Evolutionary conservation across 345 rosid species (phyloP).

Genomic region (Psidium guajava): DNA sequence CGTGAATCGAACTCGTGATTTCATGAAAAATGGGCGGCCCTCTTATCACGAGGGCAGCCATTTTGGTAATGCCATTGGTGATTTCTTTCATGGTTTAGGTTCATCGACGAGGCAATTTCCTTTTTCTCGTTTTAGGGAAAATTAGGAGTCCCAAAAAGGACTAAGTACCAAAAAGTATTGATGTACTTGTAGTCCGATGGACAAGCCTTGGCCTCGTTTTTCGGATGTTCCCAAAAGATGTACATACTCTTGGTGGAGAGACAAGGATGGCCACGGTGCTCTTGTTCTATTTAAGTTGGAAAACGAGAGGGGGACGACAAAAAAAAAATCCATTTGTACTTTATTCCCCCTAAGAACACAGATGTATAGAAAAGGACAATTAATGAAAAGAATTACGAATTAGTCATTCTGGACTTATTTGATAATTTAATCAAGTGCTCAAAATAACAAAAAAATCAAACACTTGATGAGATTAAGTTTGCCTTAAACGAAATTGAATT

Average conservation of each 20-base stretch:
- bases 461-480: not conserved
- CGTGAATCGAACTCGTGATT: not conserved
- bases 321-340: not conserved
- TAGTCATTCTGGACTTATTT: not conserved
- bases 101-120: not conserved
- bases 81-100: not conserved
- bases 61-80: not conserved
- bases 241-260: not conserved
- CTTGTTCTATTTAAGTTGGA: not conserved
- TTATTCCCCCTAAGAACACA: not conserved
- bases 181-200: not conserved
- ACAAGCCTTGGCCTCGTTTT: not conserved
- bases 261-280: not conserved
- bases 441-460: not conserved
- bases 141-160: not conserved
- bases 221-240: not conserved
- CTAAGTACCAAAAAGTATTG: not conserved
- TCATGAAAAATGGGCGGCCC: not conserved
- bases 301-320: not conserved
- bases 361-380: not conserved
- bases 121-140: not conserved
- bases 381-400: not conserved
- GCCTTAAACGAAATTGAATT: not conserved
- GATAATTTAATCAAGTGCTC: not conserved
- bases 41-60: not conserved